Conservation (phyloP, 2,329 filamentous ascomycete species). For the Exophiala calicioides region DNA sequence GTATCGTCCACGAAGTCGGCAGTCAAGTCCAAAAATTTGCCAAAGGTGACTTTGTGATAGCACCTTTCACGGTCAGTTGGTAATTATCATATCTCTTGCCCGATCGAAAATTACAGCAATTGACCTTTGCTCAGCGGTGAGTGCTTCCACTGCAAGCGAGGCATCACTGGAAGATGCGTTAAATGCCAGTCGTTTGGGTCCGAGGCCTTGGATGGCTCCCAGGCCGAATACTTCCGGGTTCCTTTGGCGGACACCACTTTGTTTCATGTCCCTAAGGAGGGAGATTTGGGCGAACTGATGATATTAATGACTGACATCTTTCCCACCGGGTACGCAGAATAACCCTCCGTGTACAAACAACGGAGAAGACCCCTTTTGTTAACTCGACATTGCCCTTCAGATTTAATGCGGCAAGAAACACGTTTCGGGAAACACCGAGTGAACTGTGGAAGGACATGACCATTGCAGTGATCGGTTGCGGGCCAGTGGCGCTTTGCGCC, state of each 20-base stretch:
- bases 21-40: conserved; percentile 67
- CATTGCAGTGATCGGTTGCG: conserved; percentile 80
- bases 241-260: conserved; percentile 78
- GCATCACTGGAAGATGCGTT: conserved; percentile 74
- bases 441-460: conserved; percentile 34
- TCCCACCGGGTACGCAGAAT: conserved; percentile 64
- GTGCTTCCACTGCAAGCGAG: conserved; percentile 82
- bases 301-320: conserved; percentile 93
- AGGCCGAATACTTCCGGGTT: conserved; percentile 79
- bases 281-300: conserved; percentile 62
- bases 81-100: not conserved
- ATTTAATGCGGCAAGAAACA: conserved; percentile 11
- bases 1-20: conserved; percentile 69
- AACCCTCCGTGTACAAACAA: not conserved
- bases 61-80: conserved; percentile 71
- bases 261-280: conserved; percentile 65
- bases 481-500: conserved; percentile 83
- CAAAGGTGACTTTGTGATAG: conserved; percentile 75
- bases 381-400: not conserved
- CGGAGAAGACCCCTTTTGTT: not conserved
- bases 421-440: conserved; percentile 7
- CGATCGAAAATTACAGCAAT: not conserved
- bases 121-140: conserved; percentile 57
- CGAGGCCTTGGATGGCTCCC: conserved; percentile 68
- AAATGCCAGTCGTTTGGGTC: conserved; percentile 71